Base-by-base conservation (phyloP, 768 basidiomycete genomes). In the Phlebiopsis flavidoalba region DNA sequence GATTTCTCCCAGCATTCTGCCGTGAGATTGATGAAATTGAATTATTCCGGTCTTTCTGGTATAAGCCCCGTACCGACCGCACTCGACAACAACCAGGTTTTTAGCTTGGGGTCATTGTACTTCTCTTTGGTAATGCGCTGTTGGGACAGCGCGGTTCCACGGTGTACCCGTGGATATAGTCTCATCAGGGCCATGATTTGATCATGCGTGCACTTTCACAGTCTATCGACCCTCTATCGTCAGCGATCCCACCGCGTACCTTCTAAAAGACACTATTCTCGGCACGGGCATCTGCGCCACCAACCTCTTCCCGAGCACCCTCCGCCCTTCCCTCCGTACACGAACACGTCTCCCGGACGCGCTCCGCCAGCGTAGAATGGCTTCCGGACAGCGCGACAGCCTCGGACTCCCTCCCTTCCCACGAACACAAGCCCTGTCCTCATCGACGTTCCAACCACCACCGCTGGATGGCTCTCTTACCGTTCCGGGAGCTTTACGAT, bases 401-500 rank as follows among this genome's bases (percentile, higher is more conserved):
- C 60, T 61, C 40, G 19, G 46, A n/a, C 60, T 65, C 2, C 64
- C 62, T 12, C 53, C 65, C 31, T 31, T 63, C 47, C 64, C 66
- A 24, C 36, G 47, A 11, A 63, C 62, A 3, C 74, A 75, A 60
- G 69, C 64, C 33, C 48, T 68, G 19, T 31, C 52, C 19, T 61
- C 57, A 36, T 53, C 36, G 26, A 72, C 74, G 5, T 77, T 77
- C 60, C 37, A n/a, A 4, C 59, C 66, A 17, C 75, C 76, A 4
- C 71, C 72, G 4, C 65, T 75, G 8, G 73, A 75, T 61, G 73
- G 72, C 26, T 69, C 68, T 7, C 59, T 76, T 6, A 67, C 64
- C 17, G 49, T 77, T 0, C 69, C 72, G 7, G n/a, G 66, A 76
- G 56, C 46, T 76, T 10, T 71, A 70, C 33, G 77, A 78, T 50